Conservation (phyloP, 1,139 yeast species). For the Keqinozyma sinolaborantium region DNA sequence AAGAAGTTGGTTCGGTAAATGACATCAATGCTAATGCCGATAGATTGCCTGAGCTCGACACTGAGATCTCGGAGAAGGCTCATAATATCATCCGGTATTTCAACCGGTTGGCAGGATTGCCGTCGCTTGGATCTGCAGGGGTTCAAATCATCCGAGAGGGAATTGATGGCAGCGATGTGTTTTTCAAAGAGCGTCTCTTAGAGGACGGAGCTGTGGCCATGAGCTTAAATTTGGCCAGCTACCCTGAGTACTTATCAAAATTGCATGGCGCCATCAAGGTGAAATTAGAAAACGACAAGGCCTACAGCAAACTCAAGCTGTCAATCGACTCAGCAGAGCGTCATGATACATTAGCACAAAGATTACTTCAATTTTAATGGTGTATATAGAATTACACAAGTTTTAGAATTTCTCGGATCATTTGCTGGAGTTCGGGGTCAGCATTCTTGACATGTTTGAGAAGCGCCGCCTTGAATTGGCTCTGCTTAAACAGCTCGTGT, state of each 20-base stretch:
- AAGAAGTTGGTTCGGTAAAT: slow-evolving; percentile 34
- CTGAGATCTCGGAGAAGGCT: slow-evolving; percentile 68
- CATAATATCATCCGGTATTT: slow-evolving; percentile 55
- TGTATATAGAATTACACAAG: too few relatives aligned
- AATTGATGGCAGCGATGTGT: slow-evolving; percentile 58
- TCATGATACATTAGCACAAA: slow-evolving; percentile 35
- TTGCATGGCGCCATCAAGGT: slow-evolving; percentile 60
- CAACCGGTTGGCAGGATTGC: slow-evolving; percentile 38
- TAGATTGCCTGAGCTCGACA: slow-evolving; percentile 68
- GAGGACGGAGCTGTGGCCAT: slow-evolving; percentile 58
- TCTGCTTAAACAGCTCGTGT: slow-evolving; percentile 1
- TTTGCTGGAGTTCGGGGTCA: too few relatives aligned
- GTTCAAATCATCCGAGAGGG: slow-evolving; percentile 65
- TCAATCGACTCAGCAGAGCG: slow-evolving; percentile 27
- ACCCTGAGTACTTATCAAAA: slow-evolving; percentile 56
- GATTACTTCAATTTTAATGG: slow-evolving; percentile 33
- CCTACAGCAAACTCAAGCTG: slow-evolving; percentile 27
- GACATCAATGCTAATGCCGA: slow-evolving; percentile 50
- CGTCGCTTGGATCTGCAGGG: slow-evolving; percentile 31
- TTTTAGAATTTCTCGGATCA: too few relatives aligned
- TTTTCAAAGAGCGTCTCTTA: slow-evolving; percentile 57
- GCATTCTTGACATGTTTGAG: background rate
- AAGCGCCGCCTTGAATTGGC: background rate
- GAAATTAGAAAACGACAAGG: slow-evolving; percentile 47
- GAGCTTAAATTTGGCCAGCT: slow-evolving; percentile 36